Evolutionary conservation across 257 asterid species (phyloP).

Genomic region (Verbascum thapsus): DNA sequence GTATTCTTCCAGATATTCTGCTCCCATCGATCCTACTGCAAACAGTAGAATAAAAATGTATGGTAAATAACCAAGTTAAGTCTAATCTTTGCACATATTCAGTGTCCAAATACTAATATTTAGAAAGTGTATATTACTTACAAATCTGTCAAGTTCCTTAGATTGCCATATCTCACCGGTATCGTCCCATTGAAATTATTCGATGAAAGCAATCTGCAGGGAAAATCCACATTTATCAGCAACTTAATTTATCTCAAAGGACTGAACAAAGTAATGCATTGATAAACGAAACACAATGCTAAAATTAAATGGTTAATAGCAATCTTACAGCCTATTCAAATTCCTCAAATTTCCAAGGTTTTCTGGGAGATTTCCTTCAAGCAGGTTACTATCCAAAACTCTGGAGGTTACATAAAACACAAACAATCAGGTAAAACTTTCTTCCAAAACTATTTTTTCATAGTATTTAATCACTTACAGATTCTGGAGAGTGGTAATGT

Average conservation of each 20-base stretch:
- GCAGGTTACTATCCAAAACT: slow-evolving; percentile 75
- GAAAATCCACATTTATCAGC: slow-evolving; percentile 27
- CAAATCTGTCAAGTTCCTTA: slow-evolving; percentile 78
- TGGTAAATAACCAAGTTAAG: background rate
- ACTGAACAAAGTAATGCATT: too few relatives aligned
- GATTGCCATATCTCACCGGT: slow-evolving; percentile 58
- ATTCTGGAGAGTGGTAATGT: slow-evolving; percentile 56
- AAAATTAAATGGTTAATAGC: slow-evolving; percentile 14
- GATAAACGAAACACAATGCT: background rate
- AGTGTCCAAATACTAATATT: background rate
- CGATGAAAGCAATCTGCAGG: slow-evolving; percentile 74
- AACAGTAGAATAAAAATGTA: slow-evolving; percentile 23
- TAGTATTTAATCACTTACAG: slow-evolving; percentile 59
- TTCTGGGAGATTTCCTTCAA: slow-evolving; percentile 74
- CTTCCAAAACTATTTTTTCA: slow-evolving; percentile 20
- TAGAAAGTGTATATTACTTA: slow-evolving; percentile 45
- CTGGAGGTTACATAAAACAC: slow-evolving; percentile 42
- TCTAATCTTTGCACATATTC: too few relatives aligned
- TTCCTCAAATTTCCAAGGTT: slow-evolving; percentile 67
- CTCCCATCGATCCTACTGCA: slow-evolving; percentile 91
- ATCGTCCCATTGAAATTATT: slow-evolving; percentile 77
- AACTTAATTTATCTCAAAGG: slow-evolving; percentile 9
- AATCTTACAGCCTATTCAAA: slow-evolving; percentile 70
- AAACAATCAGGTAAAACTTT: slow-evolving; percentile 28
- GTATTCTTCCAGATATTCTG: slow-evolving; percentile 67